phyloP scores from a whole-genome alignment of 2,329 filamentous ascomycete genomes.

The Neurospora sp. region DNA sequence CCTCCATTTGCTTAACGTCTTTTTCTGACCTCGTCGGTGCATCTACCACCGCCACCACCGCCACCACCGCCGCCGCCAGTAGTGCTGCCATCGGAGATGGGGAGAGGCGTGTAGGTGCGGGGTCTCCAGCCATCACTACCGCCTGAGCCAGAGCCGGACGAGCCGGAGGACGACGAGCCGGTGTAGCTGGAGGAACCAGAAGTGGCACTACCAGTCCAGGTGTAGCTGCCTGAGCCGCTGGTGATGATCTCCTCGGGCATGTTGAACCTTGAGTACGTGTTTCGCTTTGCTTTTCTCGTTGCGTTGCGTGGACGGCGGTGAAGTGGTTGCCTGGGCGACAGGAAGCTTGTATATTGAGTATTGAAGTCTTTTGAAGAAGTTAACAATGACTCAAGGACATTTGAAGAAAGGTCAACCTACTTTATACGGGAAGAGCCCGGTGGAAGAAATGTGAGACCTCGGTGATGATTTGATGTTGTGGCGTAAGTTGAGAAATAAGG shows the following conservation, averaged over 20 bases:
- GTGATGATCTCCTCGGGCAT: not conserved
- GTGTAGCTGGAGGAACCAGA: not conserved
- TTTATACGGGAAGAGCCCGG: not conserved
- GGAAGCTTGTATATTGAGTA: not conserved
- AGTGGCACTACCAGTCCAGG: not conserved
- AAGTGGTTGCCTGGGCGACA: not conserved
- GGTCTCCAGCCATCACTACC: conserved; percentile 1
- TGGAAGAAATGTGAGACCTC: not conserved
- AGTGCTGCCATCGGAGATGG: not conserved
- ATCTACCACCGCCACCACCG: not conserved
- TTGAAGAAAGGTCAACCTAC: not conserved
- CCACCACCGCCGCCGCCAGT: not conserved
- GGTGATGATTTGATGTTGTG: not conserved
- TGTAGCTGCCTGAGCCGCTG: not conserved
- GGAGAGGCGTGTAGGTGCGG: not conserved
- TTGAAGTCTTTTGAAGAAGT: not conserved
- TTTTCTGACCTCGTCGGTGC: not conserved
- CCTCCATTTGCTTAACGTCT: not conserved
- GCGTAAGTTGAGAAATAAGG: not conserved
- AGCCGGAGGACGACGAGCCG: not conserved
- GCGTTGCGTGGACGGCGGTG: not conserved
- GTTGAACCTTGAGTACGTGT: not conserved
- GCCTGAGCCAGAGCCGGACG: not conserved
- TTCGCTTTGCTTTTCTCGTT: not conserved
- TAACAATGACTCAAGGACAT: not conserved